Conservation (phyloP, 2,329 filamentous ascomycete genomes). For the Corynespora cassiicola region DNA sequence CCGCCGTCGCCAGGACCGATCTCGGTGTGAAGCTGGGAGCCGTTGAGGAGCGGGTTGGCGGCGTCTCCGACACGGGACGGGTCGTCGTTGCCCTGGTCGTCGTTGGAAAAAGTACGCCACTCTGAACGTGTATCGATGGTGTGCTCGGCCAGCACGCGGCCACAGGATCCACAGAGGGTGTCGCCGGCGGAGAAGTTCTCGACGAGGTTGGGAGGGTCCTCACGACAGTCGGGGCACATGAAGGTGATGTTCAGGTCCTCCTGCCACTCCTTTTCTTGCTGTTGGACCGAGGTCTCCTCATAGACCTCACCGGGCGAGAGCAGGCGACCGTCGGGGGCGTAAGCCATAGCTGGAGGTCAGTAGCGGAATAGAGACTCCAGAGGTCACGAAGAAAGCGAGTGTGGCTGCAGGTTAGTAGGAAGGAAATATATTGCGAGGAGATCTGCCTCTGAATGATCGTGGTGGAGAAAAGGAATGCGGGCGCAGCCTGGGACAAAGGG, state of each 20-base stretch:
- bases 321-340: slow-evolving; percentile 40
- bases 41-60: slow-evolving; percentile 86
- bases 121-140: slow-evolving; percentile 96
- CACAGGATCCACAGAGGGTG: slow-evolving; percentile 90
- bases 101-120: slow-evolving; percentile 98
- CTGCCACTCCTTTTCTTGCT: slow-evolving; percentile 62
- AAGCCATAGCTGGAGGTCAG: too few relatives aligned
- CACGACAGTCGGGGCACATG: slow-evolving; percentile 87
- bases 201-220: slow-evolving; percentile 87
- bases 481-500: too few relatives aligned
- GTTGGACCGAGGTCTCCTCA: slow-evolving; percentile 41
- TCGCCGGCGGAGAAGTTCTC: slow-evolving; percentile 94
- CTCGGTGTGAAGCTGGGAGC: slow-evolving; percentile 84
- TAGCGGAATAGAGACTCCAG: too few relatives aligned
- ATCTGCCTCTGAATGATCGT: too few relatives aligned
- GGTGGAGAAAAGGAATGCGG: too few relatives aligned
- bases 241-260: slow-evolving; percentile 88
- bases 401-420: too few relatives aligned
- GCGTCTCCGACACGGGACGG: slow-evolving; percentile 97
- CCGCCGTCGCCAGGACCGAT: slow-evolving; percentile 83
- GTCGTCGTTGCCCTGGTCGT: slow-evolving; percentile 95
- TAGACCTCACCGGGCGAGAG: slow-evolving; percentile 55
- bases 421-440: too few relatives aligned
- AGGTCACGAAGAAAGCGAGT: slow-evolving; percentile 11
- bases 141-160: slow-evolving; percentile 85